Base-by-base conservation (phyloP, 202 grass and related monocot genomes). In the Digitaria exilis region DNA sequence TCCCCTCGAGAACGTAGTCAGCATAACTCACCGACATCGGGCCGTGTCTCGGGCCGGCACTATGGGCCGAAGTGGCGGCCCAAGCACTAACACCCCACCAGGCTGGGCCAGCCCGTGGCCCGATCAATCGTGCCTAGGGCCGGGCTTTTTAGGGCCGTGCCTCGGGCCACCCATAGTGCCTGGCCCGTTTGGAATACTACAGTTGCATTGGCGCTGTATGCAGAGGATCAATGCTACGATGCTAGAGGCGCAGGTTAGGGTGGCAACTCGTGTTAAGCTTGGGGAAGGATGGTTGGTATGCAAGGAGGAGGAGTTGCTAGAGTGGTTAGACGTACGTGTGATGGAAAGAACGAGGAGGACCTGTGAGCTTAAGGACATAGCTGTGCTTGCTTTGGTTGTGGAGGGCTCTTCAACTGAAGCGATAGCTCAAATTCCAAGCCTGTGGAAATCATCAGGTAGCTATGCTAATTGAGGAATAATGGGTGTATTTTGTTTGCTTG, bases 201-300 rank as follows among this genome's bases (percentile, higher is more conserved):
- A n/a, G 48, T 92, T 5, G 81, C 90, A 0, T 96, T 88, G 93
- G 90, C 93, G 0, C 83, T 92, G 2, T 89, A 87, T 25, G 46
- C 93, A 92, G 59, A 68, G 34, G 17, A 87, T 90, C 85, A 96
- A 96, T 13, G 86, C 88, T 0, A 74, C 85, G 0, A 84, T 93
- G 86, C 4, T 96, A 17, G 84, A 82, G 2, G 42, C 44, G 1
- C 68, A 77, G 0, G 41, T 75, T 1, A 65, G 69, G 44, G 88
- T 76, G 66, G 90, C 88, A 1, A 54, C 1, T 8, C 51, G 51
- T n/a, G 51, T 54, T 21, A 54, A 54, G 51, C 51, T 54, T n/a
- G 19, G 51, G 6, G 18, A n/a, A n/a, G 51, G 19, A 2, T 18
- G 51, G 1, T n/a, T 54, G 51, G 51, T 54, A 7, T 22, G 51